A percentile compares a stretch with the other conserved stretches of the same genome.
Evolutionary conservation across 1,139 yeast genomes (phyloP).

Genomic region (Candida glucosophila): DNA sequence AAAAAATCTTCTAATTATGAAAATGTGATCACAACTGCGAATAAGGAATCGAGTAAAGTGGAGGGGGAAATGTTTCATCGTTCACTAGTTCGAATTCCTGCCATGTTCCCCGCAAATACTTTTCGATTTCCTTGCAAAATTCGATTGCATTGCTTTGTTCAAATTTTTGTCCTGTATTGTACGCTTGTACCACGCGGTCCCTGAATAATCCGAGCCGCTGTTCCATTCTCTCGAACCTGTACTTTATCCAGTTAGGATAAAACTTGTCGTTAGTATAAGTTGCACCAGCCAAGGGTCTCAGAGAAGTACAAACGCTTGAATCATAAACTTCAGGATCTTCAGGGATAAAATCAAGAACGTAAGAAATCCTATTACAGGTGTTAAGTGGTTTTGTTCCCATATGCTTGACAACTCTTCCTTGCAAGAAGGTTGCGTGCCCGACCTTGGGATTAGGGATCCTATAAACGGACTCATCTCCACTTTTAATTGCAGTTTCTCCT

Average conservation of each 20-base stretch:
- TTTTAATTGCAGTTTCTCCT: constrained; percentile 23
- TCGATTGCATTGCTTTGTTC: constrained; percentile 27
- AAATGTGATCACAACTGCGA: too few relatives aligned
- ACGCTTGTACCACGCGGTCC: constrained; percentile 9
- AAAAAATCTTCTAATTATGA: too few relatives aligned
- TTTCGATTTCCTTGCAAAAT: constrained; percentile 24
- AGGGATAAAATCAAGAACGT: constrained; percentile 36
- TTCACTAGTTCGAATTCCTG: constrained; percentile 32
- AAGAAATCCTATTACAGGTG: constrained; percentile 20
- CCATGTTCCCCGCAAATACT: constrained; percentile 27
- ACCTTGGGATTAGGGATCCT: constrained; percentile 8
- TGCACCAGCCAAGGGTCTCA: constrained; percentile 28
- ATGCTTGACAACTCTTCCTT: constrained; percentile 25
- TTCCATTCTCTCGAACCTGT: constrained; percentile 26
- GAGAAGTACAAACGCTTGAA: constrained; percentile 30
- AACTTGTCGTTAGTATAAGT: constrained; percentile 29
- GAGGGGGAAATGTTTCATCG: constrained; percentile 16
- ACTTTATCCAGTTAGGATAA: constrained; percentile 35
- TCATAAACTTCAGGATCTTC: constrained; percentile 26
- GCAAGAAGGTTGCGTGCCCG: constrained; percentile 36
- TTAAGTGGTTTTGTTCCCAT: constrained; percentile 20
- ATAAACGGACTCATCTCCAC: constrained; percentile 13
- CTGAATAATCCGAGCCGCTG: constrained; percentile 21
- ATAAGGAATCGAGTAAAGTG: constrained; percentile 8
- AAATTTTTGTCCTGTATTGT: constrained; percentile 18